Base-by-base conservation (phyloP, 148 eudicot species). In the Arctostaphylos glauca region DNA sequence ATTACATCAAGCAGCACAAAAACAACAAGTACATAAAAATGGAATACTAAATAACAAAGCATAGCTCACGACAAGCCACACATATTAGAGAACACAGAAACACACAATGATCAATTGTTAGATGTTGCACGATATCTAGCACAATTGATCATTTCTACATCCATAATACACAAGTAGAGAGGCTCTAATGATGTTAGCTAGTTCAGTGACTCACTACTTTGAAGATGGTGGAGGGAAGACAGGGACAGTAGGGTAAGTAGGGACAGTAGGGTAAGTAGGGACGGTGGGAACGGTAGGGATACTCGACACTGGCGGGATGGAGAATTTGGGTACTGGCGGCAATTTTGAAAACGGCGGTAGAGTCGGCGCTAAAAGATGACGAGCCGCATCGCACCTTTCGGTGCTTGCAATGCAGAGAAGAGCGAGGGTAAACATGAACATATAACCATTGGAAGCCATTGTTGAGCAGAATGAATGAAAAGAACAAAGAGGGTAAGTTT, bases 151-250 rank as follows among this genome's bases (percentile, higher is more conserved):
- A 64, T 41, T 64, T 14, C 15, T 3, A 64, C 13, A 41, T 38
- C 14, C 6, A 53, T 16, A 52, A n/a, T 31, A 50, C 10, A 76
- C 23, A 50, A 50, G 14, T 4, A 1, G 12, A 9, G 9, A 50
- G 38, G 31, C 5, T 5, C 44, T 19, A 31, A 18, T 48, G 53
- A 18, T 48, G 53, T 48, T 2, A 4, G 15, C 7, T 25, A 64
- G 2, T 2, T 75, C 50, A 43, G 12, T 50, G 79, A 44, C 59
- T 54, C 50, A 76, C 19, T 68, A 23, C 46, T 50, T 76, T 52
- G 79, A 52, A 80, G 82, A 74, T 48, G 82, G 82, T 23, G 82
- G 5, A 49, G 72, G 38, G 38, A 31, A 31, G 38, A 31, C 5
- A 15, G 77, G 77, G 55, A 81, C 0, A 50, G 83, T 54, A 64